phyloP scores from a whole-genome alignment of 2,329 filamentous ascomycete species.

The Verticillium longisporum region DNA sequence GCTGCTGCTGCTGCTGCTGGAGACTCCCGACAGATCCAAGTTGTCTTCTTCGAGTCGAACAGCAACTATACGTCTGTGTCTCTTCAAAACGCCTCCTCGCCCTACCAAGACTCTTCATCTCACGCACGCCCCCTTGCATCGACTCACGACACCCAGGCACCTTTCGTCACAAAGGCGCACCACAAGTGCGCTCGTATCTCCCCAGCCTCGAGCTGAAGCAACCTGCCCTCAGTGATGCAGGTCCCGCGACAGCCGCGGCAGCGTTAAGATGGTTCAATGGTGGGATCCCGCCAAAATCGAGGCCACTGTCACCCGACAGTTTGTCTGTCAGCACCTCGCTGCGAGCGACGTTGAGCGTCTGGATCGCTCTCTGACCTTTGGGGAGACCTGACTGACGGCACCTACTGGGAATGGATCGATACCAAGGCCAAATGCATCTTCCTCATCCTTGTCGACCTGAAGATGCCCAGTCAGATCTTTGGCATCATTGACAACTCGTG shows the following conservation, averaged over 20 bases:
- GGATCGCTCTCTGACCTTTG: slow-evolving; percentile 58
- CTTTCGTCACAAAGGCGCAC: slow-evolving; percentile 1
- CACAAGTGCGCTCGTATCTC: background rate
- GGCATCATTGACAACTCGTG: slow-evolving; percentile 68
- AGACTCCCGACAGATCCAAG: no score
- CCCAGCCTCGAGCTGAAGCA: background rate
- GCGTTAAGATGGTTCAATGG: slow-evolving; percentile 35
- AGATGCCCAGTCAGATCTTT: slow-evolving; percentile 68
- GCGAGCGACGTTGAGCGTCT: slow-evolving; percentile 57
- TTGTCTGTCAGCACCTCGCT: slow-evolving; percentile 57
- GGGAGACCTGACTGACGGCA: slow-evolving; percentile 62
- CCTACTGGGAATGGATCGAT: slow-evolving; percentile 73
- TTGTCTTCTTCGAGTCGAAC: no score
- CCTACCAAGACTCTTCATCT: background rate
- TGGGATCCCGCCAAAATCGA: slow-evolving; percentile 67
- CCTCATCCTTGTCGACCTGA: slow-evolving; percentile 63
- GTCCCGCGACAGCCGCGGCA: slow-evolving; percentile 1
- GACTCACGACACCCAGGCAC: background rate
- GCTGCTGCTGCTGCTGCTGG: no score
- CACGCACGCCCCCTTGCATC: background rate
- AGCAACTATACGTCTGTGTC: background rate
- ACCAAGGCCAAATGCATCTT: slow-evolving; percentile 64
- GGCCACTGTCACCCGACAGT: slow-evolving; percentile 60
- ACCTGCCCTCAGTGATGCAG: background rate
- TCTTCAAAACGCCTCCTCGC: background rate